Percentiles rank a stretch among this genome's conserved stretches.
Conservation (phyloP, 495 filamentous ascomycete species). For the Podospora pseudoanserina region DNA sequence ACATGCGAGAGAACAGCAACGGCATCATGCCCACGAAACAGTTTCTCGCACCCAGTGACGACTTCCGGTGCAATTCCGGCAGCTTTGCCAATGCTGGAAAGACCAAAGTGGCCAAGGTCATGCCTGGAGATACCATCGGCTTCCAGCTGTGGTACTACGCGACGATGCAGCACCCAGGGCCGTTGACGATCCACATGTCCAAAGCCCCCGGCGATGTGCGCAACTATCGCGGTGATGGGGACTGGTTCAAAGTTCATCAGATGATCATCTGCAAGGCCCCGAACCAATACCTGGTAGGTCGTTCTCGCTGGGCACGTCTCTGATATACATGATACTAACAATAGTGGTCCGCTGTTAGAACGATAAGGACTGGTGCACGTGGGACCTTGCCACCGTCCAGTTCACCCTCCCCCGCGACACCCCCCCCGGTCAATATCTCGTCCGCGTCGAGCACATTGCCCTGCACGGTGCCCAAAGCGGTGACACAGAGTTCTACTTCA, state of each 20-base stretch:
- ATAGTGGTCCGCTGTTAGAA: background rate
- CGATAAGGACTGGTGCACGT: conserved; percentile 31
- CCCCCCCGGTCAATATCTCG: conserved; percentile 44
- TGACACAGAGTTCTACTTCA: conserved; percentile 49
- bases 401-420: conserved; percentile 42
- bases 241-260: conserved; percentile 44
- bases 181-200: conserved; percentile 33
- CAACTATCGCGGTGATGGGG: conserved; percentile 33
- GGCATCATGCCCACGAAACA: conserved; percentile 25
- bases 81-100: conserved; percentile 13
- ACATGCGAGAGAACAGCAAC: conserved; percentile 23
- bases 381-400: conserved; percentile 26
- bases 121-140: conserved; percentile 28
- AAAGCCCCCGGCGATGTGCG: conserved; percentile 33
- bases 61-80: conserved; percentile 34
- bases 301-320: background rate
- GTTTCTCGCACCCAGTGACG: conserved; percentile 29
- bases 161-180: conserved; percentile 33
- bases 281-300: background rate
- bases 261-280: conserved; percentile 25
- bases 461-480: conserved; percentile 41
- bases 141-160: conserved; percentile 31
- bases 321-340: background rate
- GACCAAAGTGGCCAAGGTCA: conserved; percentile 21
- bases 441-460: conserved; percentile 49